Base-by-base conservation (phyloP, 306 rosid species). In the Gynostemma pentaphyllum region DNA sequence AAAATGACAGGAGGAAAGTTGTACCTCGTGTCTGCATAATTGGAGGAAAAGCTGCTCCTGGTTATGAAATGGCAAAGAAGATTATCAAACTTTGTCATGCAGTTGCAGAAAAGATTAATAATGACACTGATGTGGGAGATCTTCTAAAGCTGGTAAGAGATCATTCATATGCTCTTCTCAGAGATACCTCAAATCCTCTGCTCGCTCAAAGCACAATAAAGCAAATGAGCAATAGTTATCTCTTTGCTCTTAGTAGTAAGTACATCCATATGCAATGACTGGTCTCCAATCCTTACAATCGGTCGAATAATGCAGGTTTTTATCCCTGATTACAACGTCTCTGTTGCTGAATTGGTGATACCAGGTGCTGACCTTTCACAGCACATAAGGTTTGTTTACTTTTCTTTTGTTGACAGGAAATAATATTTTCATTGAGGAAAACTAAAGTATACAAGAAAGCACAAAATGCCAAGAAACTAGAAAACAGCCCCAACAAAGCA, bases 1-100 rank as follows among this genome's bases (percentile, higher is more conserved):
- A 78, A 68, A 76, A 67, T 80, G 81, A 78, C 18, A 45, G 74
- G 73, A 79, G 61, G 49, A 86, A 80, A 73, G 89, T 86, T 61
- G 86, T 86, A 19, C 89, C 87, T 24, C 86, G 94, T 21, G 87
- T 83, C 82, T 86, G 89, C 80, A 83, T 86, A 67, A 74, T 83
- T 79, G 87, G 94, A 56, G 94, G 94, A 67, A 86, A 86, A 70
- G 94, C 94, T 45, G 89, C 89, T 72, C 87, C 89, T 42, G 89
- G 89, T 71, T 86, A 83, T 72, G 89, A 80, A 69, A 73, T 72
- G 64, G 94, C 94, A 37, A 83, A 80, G 73, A 81, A 83, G 74
- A 80, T 86, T 61, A 83, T 86, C 78, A 82, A 86, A 74, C 89
- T 86, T 50, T 80, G 85, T 70, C 84, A 82, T 66, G 81, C 73